Evolutionary conservation across 257 asterid species (phyloP), one percentile per base, ranked within the genome.

Genomic region (Voacanga thouarsii): DNA sequence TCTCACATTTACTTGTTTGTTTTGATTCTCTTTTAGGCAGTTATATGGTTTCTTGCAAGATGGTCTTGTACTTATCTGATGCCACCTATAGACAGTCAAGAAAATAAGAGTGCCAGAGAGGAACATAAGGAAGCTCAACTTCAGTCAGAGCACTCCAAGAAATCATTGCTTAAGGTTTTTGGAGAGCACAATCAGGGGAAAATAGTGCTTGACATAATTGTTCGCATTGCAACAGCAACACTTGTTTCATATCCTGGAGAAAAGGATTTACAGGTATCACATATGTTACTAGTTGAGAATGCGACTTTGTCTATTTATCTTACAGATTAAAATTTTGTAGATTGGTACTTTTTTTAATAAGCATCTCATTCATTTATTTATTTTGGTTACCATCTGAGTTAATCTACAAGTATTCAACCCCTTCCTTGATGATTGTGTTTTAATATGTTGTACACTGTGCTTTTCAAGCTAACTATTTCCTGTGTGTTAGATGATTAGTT

Each of bases 201-300:
- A 82, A 78, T 72, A 28, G 93, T 93, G 83, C 98, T 95, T 83
- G 94, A 95, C 84, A 86, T 89, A 75, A 84, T 93, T 75, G 81
- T 92, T 78, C 97, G 90, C 80, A 88, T 95, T 81, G 87, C 97
- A 49, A 88, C 85, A 79, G 82, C 80, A 70, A 81, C 90, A 75
- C 90, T 95, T 84, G 88, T 89, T 82, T 93, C 98, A 70, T 95
- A 89, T 87, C 97, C 98, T 57, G 98, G 98, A 77, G 99, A 95
- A 91, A 95, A 88, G 86, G 86, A 90, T 85, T 86, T 95, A 91
- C 98, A 91, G 96, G 99, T 93, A 81, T 70, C 75, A 63, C 63
- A 67, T 76, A 63, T 77, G 53, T 78, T 78, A 16, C 53, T 23
- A 69, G 75, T 84, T 75, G 19, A 71, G 37, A 50, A 43, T 74